These are phyloP conservation scores for Aureococcus anophagefferens DNA, from an alignment of 108 stramenopile genomes.

Conservation along the genomic window DNA sequence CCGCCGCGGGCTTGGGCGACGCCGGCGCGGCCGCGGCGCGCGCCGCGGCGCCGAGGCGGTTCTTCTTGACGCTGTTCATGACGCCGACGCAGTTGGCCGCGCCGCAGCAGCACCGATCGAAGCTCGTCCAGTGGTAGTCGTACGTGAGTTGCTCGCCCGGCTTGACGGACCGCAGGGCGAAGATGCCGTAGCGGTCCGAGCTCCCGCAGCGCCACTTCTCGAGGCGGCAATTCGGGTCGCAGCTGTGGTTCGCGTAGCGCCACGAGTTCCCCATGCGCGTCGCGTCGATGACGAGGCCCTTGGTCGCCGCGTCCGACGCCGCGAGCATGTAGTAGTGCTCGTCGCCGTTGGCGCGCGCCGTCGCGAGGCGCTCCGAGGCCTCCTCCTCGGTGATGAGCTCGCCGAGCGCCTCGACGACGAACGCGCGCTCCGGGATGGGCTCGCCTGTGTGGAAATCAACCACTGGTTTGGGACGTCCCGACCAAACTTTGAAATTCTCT, in stretches of 20 bases:
- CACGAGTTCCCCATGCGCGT: slow-evolving; percentile 74
- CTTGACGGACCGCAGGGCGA: slow-evolving; percentile 64
- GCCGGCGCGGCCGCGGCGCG: no score
- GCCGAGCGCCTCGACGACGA: slow-evolving; percentile 73
- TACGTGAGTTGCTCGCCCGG: slow-evolving; percentile 88
- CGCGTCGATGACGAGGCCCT: slow-evolving; percentile 85
- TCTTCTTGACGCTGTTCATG: no score
- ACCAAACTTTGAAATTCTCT: no score
- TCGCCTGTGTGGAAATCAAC: no score
- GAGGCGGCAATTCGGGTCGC: slow-evolving; percentile 85
- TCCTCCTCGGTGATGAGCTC: slow-evolving; percentile 53
- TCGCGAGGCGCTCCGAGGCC: slow-evolving; percentile 46
- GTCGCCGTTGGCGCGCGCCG: neutral
- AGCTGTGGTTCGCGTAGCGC: slow-evolving; percentile 94
- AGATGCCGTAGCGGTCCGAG: slow-evolving; percentile 64
- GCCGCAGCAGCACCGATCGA: slow-evolving; percentile 26
- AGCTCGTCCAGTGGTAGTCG: slow-evolving; percentile 83
- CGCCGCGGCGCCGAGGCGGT: no score
- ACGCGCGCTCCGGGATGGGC: slow-evolving; percentile 48
- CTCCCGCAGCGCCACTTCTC: slow-evolving; percentile 82
- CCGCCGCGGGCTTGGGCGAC: no score
- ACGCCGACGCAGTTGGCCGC: no score
- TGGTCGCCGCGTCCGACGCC: no score
- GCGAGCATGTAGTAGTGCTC: slow-evolving; percentile 77
- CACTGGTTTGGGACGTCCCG: no score